Evolutionary conservation across 1,284 basidiomycete genomes (phyloP).

Genomic region (Fomitopsis betulina): DNA sequence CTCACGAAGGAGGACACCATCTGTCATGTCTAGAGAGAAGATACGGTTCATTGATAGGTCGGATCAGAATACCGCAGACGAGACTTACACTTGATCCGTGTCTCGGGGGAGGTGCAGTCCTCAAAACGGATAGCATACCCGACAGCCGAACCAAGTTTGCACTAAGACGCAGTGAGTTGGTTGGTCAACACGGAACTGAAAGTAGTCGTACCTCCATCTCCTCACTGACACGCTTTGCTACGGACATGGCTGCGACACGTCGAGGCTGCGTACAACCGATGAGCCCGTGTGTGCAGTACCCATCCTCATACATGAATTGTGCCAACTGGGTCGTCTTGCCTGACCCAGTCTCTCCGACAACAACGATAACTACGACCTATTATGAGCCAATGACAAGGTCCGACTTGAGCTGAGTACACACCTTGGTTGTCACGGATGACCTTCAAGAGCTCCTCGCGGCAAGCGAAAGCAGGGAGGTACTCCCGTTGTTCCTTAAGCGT

Average conservation of each 20-base stretch:
- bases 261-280: slow-evolving; percentile 96
- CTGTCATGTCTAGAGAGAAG: slow-evolving; percentile 81
- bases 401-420: slow-evolving; percentile 25
- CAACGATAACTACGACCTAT: slow-evolving; percentile 66
- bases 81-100: slow-evolving; percentile 88
- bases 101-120: slow-evolving; percentile 89
- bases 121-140: slow-evolving; percentile 99
- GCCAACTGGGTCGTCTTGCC: slow-evolving; percentile 93
- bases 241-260: slow-evolving; percentile 98
- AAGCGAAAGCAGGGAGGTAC: slow-evolving; percentile 97
- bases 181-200: too few species aligned
- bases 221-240: slow-evolving; percentile 97
- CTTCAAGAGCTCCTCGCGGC: slow-evolving; percentile 89
- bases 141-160: slow-evolving; percentile 83
- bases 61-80: background rate
- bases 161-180: slow-evolving; percentile 35
- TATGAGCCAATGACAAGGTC: background rate
- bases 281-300: slow-evolving; percentile 84
- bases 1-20: slow-evolving; percentile 94
- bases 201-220: slow-evolving; percentile 68
- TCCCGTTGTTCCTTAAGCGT: slow-evolving; percentile 95
- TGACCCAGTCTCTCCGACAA: slow-evolving; percentile 94
- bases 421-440: slow-evolving; percentile 95
- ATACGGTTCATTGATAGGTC: background rate
- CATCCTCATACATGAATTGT: slow-evolving; percentile 94